Percentiles rank a stretch among this genome's conserved stretches.
These are phyloP conservation scores for Posidonia australis DNA, from an alignment of 106 monocot genomes.

Conservation along the genomic window DNA sequence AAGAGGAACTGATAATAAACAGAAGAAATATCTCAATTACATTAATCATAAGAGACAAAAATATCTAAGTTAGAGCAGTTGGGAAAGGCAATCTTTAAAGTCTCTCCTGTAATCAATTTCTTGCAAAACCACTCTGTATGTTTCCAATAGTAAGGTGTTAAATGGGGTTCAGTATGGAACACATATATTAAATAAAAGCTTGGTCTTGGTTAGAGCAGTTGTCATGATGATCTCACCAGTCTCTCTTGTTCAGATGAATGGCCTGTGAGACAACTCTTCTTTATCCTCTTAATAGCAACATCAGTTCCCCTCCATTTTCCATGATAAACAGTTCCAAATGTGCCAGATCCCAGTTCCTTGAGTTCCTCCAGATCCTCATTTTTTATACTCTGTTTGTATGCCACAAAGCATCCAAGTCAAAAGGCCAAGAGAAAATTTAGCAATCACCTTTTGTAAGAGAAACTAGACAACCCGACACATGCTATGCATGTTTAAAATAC, in stretches of 20 bases:
- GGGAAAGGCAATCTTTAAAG: too few species aligned
- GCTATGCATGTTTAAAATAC: too few species aligned
- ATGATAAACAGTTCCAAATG: constrained; percentile 52
- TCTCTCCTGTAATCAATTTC: too few species aligned
- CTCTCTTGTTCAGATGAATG: constrained; percentile 37
- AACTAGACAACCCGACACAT: too few species aligned
- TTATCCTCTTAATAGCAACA: constrained; percentile 52
- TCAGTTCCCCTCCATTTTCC: constrained; percentile 50
- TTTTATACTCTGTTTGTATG: constrained; percentile 29
- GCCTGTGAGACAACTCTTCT: constrained; percentile 35
- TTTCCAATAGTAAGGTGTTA: background rate
- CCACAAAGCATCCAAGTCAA: background rate
- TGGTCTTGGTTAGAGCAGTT: background rate
- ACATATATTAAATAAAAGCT: background rate
- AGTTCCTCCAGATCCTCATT: constrained; percentile 42
- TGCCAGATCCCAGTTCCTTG: constrained; percentile 44
- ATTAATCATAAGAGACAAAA: too few species aligned
- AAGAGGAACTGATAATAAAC: too few species aligned
- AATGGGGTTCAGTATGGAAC: background rate
- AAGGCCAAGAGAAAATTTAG: too few species aligned
- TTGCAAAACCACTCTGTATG: too few species aligned
- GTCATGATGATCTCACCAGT: constrained; percentile 12
- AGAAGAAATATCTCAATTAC: too few species aligned
- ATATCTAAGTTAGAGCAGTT: too few species aligned
- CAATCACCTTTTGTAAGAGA: too few species aligned